Percentiles rank a stretch among this genome's conserved stretches.
phyloP scores from a whole-genome alignment of 2,329 filamentous ascomycete genomes.

The Penicillium digitatum region DNA sequence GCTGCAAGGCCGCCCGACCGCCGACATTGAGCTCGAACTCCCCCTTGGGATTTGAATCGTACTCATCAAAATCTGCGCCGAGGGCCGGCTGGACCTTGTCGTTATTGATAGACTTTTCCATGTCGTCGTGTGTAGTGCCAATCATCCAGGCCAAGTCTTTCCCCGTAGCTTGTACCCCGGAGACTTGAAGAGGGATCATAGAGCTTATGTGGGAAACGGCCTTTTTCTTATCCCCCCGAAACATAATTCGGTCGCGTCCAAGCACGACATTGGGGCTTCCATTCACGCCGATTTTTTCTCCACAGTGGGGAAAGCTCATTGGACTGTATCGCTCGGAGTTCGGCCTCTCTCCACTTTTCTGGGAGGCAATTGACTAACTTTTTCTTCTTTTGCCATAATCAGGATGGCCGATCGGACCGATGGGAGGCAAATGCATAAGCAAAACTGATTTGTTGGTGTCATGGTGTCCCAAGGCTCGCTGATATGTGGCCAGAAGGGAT shows the following conservation, averaged over 20 bases:
- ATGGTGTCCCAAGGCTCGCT: neutral
- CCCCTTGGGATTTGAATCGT: conserved; percentile 19
- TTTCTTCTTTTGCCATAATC: conserved; percentile 7
- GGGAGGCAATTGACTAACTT: conserved; percentile 13
- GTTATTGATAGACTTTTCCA: conserved; percentile 16
- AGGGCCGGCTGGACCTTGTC: conserved; percentile 16
- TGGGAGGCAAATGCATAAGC: neutral
- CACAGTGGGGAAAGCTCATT: conserved; percentile 17
- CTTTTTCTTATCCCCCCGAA: conserved; percentile 12
- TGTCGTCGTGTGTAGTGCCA: neutral
- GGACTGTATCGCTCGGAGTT: conserved; percentile 1
- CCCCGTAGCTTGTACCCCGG: neutral
- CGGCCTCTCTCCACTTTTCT: conserved; percentile 9
- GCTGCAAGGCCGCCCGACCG: conserved; percentile 32
- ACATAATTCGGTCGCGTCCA: conserved; percentile 3
- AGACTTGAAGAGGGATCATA: neutral
- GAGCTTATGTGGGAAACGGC: conserved; percentile 1
- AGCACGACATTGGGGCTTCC: conserved; percentile 19
- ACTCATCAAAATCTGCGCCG: conserved; percentile 5
- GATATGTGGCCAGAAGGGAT: neutral
- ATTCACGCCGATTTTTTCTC: conserved; percentile 3
- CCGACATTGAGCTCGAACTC: conserved; percentile 34
- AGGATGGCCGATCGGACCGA: neutral
- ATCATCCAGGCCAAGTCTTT: neutral
- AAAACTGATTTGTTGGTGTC: neutral